A percentile compares a stretch with the other conserved stretches of the same genome.
Evolutionary conservation across 768 basidiomycete species (phyloP).

Genomic region (Amanita molliuscula): DNA sequence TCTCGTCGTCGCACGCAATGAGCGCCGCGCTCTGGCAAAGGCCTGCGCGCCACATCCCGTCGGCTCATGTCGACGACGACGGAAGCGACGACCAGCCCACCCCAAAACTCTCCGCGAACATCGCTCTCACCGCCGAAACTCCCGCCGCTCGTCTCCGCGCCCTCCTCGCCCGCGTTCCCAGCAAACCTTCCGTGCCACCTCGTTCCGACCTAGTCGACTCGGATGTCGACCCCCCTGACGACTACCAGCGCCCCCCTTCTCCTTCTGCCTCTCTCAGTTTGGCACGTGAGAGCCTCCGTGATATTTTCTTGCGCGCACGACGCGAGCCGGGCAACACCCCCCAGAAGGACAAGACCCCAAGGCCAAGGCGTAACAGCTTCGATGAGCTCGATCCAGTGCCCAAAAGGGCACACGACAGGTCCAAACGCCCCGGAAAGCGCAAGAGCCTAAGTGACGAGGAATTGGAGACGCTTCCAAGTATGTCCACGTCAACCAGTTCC

Average conservation of each 20-base stretch:
- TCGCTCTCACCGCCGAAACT: conserved; percentile 24
- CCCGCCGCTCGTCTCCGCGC: conserved; percentile 58
- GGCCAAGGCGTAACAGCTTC: conserved; percentile 38
- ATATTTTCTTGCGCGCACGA: conserved; percentile 56
- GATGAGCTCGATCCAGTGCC: conserved; percentile 53
- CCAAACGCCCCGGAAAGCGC: conserved; percentile 38
- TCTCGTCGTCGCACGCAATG: conserved; percentile 2
- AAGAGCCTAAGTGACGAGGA: conserved; percentile 65
- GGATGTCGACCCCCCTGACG: conserved; percentile 8
- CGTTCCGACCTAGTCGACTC: conserved; percentile 41
- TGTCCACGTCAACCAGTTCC: not conserved
- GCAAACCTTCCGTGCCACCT: conserved; percentile 17
- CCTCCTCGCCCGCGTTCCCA: conserved; percentile 41
- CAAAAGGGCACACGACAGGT: conserved; percentile 27
- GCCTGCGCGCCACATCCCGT: not conserved
- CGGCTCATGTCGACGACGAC: conserved; percentile 15
- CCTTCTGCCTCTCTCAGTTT: conserved; percentile 19
- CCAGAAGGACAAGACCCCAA: conserved; percentile 28
- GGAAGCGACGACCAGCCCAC: conserved; percentile 29
- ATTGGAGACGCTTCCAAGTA: conserved; percentile 29
- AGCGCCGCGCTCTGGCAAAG: conserved; percentile 17
- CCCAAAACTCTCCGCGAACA: conserved; percentile 22
- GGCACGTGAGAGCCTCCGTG: conserved; percentile 48
- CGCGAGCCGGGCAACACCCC: conserved; percentile 59
- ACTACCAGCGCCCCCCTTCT: not conserved